Percentiles rank a stretch among this genome's conserved stretches.
Conservation (phyloP, 148 eudicot species). For the Vaccinium vitisidaea region DNA sequence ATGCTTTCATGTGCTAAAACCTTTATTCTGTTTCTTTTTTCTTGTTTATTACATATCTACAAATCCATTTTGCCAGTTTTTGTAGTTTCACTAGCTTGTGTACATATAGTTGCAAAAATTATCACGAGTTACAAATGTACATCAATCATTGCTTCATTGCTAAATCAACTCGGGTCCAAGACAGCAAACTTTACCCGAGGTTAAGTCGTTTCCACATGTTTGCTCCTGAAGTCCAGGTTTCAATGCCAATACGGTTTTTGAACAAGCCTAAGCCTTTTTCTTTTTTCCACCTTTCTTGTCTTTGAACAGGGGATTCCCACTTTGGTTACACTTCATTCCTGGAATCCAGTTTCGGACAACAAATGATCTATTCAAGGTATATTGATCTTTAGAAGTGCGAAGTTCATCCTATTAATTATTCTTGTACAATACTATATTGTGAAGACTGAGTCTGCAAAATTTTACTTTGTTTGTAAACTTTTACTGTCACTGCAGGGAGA, state of each 20-base stretch:
- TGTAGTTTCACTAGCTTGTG: not conserved
- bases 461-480: not conserved
- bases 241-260: not conserved
- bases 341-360: constrained; percentile 50
- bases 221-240: constrained; percentile 7
- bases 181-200: not conserved
- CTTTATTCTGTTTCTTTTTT: not conserved
- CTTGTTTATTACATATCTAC: not conserved
- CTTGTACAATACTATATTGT: not conserved
- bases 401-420: not conserved
- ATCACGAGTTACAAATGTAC: not conserved
- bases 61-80: not conserved
- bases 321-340: constrained; percentile 53
- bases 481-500: constrained; percentile 31
- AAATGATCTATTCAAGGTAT: constrained; percentile 43
- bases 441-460: not conserved
- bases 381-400: not conserved
- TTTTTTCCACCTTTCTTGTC: not conserved
- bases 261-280: not conserved
- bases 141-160: not conserved
- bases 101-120: not conserved
- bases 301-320: constrained; percentile 45
- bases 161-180: not conserved
- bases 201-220: not conserved
- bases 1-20: not conserved